Evolutionary conservation across 805 yeast species (phyloP).

Genomic region (Kodamaea neixiangensis): DNA sequence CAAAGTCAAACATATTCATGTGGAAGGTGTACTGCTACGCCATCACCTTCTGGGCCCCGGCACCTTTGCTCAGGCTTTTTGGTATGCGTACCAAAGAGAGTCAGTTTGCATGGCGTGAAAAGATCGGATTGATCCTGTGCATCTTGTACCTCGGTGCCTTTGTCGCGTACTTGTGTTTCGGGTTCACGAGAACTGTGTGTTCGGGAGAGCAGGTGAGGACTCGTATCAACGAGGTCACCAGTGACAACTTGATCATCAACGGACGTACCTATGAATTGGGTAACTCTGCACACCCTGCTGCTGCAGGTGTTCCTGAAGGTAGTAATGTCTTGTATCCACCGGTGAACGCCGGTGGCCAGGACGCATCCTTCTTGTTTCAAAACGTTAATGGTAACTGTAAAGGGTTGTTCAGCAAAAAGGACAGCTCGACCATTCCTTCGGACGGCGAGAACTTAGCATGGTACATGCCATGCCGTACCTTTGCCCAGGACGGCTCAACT

Average conservation of each 20-base stretch:
- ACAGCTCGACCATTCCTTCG: constrained; percentile 67
- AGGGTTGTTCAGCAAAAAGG: constrained; percentile 70
- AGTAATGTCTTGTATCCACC: constrained; percentile 84
- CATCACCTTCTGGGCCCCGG: constrained; percentile 92
- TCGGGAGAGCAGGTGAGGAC: constrained; percentile 46
- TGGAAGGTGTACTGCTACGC: constrained; percentile 84
- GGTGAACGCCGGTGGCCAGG: constrained; percentile 81
- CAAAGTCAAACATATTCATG: constrained; percentile 40
- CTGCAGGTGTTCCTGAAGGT: constrained; percentile 72
- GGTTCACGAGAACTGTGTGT: constrained; percentile 86
- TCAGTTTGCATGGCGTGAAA: constrained; percentile 97
- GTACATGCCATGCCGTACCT: constrained; percentile 92
- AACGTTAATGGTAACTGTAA: constrained; percentile 91
- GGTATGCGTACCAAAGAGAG: constrained; percentile 81
- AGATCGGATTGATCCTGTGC: constrained; percentile 78
- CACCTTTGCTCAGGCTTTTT: constrained; percentile 63
- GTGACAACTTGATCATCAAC: constrained; percentile 69
- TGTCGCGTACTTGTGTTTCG: constrained; percentile 87
- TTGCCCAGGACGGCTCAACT: constrained; percentile 70
- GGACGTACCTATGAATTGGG: constrained; percentile 80
- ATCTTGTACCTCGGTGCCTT: constrained; percentile 73
- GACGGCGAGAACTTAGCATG: constrained; percentile 72
- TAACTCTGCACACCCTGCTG: constrained; percentile 75
- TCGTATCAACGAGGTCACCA: constrained; percentile 57
- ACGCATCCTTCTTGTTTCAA: constrained; percentile 82